Conservation (phyloP, 2,329 filamentous ascomycete species). For the Phialemoniopsis sp. region DNA sequence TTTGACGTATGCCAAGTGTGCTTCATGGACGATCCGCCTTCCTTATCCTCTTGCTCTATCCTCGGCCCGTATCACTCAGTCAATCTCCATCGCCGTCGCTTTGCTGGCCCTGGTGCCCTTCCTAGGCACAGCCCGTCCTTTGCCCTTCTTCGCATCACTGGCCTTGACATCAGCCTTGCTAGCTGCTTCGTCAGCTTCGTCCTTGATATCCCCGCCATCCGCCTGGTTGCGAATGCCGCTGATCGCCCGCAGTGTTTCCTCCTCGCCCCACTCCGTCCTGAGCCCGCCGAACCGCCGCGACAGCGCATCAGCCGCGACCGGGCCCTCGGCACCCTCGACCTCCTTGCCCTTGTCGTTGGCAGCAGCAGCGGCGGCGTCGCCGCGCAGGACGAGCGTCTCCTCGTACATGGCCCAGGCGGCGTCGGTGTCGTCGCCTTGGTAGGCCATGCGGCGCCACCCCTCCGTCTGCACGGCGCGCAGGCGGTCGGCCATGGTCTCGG, state of each 20-base stretch:
- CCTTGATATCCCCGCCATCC: slow-evolving; percentile 3
- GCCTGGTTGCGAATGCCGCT: slow-evolving; percentile 29
- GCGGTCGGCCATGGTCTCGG: slow-evolving; percentile 70
- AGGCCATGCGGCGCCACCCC: slow-evolving; percentile 73
- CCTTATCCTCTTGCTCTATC: background rate
- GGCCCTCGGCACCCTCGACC: slow-evolving; percentile 7
- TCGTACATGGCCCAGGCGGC: slow-evolving; percentile 74
- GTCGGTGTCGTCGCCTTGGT: slow-evolving; percentile 75
- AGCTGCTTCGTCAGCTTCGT: slow-evolving; percentile 7
- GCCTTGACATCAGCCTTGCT: slow-evolving; percentile 2
- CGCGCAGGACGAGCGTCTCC: slow-evolving; percentile 60
- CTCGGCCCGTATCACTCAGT: slow-evolving; percentile 4
- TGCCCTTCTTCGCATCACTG: slow-evolving; percentile 1
- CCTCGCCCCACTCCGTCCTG: slow-evolving; percentile 36
- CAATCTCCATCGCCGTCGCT: slow-evolving; percentile 13
- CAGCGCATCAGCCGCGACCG: slow-evolving; percentile 14
- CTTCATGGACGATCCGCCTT: background rate
- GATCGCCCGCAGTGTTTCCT: slow-evolving; percentile 39
- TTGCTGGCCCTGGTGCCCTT: background rate
- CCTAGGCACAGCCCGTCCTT: slow-evolving; percentile 4
- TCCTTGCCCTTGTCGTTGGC: slow-evolving; percentile 17
- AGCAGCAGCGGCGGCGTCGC: slow-evolving; percentile 4
- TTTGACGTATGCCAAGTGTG: background rate
- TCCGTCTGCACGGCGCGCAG: slow-evolving; percentile 78
- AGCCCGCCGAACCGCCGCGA: slow-evolving; percentile 32